Evolutionary conservation across 768 basidiomycete genomes (phyloP).

Genomic region (Boletus eberwhitei): DNA sequence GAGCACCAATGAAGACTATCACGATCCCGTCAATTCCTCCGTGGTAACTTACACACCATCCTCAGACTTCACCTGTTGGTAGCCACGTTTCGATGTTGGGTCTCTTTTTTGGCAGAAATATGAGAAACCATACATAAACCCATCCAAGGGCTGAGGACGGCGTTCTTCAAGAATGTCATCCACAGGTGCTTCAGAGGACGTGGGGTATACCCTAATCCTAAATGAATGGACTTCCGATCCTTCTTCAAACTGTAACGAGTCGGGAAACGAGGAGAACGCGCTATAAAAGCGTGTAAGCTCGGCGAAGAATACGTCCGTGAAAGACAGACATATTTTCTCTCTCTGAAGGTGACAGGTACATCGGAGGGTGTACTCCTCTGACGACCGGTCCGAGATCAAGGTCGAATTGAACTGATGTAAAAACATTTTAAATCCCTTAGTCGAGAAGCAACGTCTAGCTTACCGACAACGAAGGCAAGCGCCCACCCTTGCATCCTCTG

Average conservation of each 20-base stretch:
- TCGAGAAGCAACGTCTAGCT: slow-evolving; percentile 14
- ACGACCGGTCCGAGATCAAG: slow-evolving; percentile 82
- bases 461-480: slow-evolving; percentile 62
- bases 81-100: slow-evolving; percentile 66
- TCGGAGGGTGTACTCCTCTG: slow-evolving; percentile 62
- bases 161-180: slow-evolving; percentile 21
- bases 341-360: slow-evolving; percentile 62
- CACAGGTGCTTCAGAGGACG: slow-evolving; percentile 15
- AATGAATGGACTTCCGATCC: slow-evolving; percentile 85
- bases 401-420: slow-evolving; percentile 75
- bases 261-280: slow-evolving; percentile 90
- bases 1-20: slow-evolving; percentile 58
- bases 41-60: background rate
- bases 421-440: background rate
- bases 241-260: slow-evolving; percentile 81
- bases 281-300: slow-evolving; percentile 37
- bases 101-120: slow-evolving; percentile 74
- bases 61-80: slow-evolving; percentile 58
- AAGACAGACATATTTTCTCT: slow-evolving; percentile 71
- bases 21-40: slow-evolving; percentile 1
- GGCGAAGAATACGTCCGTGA: background rate
- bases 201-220: slow-evolving; percentile 60
- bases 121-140: slow-evolving; percentile 74
- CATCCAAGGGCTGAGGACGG: slow-evolving; percentile 47
- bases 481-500: slow-evolving; percentile 63